Percentiles rank a stretch among this genome's conserved stretches.
Conservation (phyloP, 768 basidiomycete species). For the Lactarius trivialis region DNA sequence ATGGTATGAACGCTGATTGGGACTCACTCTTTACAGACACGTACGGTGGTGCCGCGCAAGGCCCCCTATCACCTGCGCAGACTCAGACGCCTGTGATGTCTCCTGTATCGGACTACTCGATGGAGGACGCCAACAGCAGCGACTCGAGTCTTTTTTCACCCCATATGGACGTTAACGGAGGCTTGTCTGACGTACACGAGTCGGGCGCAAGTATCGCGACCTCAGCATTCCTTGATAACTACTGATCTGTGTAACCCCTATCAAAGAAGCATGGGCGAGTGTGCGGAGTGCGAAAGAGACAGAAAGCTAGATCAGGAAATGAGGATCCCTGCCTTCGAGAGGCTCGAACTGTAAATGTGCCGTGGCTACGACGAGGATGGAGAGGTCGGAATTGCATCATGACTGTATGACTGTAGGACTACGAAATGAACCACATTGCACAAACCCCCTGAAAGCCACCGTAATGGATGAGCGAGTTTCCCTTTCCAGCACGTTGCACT, state of each 20-base stretch:
- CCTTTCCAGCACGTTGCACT: slow-evolving; percentile 6
- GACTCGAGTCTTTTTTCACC: background rate
- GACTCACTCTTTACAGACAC: background rate
- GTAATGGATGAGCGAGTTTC: background rate
- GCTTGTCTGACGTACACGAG: background rate
- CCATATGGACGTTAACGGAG: background rate
- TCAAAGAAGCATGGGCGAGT: background rate
- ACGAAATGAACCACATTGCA: background rate
- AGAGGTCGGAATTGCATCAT: background rate
- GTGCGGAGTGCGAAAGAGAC: background rate
- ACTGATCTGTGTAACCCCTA: background rate
- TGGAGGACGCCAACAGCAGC: background rate
- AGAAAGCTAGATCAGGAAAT: background rate
- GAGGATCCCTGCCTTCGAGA: background rate
- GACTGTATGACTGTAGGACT: background rate
- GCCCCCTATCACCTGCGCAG: slow-evolving; percentile 2
- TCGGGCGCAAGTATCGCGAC: too few relatives aligned
- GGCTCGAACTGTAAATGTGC: background rate
- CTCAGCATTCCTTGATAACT: background rate
- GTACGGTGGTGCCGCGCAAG: background rate
- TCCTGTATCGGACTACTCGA: background rate
- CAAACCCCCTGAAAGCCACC: background rate
- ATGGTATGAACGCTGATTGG: background rate
- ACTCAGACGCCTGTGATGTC: background rate
- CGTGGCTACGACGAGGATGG: background rate